phyloP scores from a whole-genome alignment of 1,284 basidiomycete genomes.

The Mrakiaceae sp. region DNA sequence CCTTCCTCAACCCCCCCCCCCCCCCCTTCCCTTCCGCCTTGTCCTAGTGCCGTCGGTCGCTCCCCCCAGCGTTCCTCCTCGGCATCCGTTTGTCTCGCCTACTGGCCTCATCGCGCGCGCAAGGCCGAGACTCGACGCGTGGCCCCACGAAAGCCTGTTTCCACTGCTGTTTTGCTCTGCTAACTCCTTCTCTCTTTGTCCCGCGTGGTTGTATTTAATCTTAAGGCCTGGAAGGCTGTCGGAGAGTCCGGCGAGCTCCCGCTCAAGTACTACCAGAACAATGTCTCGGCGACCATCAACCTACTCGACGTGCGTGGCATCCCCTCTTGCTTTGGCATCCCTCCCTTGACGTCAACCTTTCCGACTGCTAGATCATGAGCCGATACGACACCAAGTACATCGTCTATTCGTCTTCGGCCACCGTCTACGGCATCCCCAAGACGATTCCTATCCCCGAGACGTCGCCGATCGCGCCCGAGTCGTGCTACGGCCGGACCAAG shows the following conservation, averaged over 20 bases:
- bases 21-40: neutral
- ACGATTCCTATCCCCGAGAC: slow-evolving; percentile 89
- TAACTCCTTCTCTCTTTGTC: neutral
- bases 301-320: slow-evolving; percentile 45
- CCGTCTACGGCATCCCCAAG: slow-evolving; percentile 94
- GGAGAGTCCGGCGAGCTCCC: slow-evolving; percentile 95
- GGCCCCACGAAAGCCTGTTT: neutral
- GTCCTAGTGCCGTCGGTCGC: too few species aligned
- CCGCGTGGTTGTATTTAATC: neutral
- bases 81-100: neutral
- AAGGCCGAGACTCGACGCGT: too few species aligned
- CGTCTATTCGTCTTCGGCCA: slow-evolving; percentile 96
- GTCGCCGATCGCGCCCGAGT: slow-evolving; percentile 77
- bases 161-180: neutral
- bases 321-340: neutral
- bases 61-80: neutral
- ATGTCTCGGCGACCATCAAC: slow-evolving; percentile 71
- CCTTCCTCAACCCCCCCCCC: neutral
- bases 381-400: slow-evolving; percentile 71
- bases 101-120: neutral
- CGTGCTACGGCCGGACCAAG: slow-evolving; percentile 92
- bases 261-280: slow-evolving; percentile 83
- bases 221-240: slow-evolving; percentile 89
- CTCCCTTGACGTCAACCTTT: slow-evolving; percentile 17
- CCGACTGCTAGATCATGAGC: slow-evolving; percentile 55